Evolutionary conservation across 2,329 filamentous ascomycete species (phyloP).

Genomic region (Diaporthe ilicicola): DNA sequence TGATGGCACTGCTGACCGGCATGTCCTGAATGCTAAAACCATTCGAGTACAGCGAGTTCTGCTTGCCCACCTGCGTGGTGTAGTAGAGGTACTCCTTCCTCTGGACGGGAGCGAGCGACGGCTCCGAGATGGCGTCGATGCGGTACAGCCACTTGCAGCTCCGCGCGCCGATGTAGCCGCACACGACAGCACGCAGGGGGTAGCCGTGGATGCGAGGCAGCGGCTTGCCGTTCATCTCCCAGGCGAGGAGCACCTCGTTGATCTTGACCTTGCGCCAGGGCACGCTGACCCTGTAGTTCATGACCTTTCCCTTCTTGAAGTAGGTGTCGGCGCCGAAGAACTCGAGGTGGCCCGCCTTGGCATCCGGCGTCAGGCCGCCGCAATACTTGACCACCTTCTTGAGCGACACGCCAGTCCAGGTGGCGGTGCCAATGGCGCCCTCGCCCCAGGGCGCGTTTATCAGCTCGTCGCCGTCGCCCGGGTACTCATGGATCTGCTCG

Average conservation of each 20-base stretch:
- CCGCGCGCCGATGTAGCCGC: conserved; percentile 74
- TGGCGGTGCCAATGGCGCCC: conserved; percentile 73
- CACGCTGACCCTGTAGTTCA: conserved; percentile 74
- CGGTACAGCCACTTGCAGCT: conserved; percentile 71
- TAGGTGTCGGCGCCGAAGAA: conserved; percentile 77
- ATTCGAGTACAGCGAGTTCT: conserved; percentile 66
- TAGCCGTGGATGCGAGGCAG: conserved; percentile 73
- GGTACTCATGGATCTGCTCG: conserved; percentile 72
- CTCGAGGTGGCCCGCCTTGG: conserved; percentile 68
- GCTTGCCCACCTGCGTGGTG: conserved; percentile 72
- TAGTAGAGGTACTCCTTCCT: conserved; percentile 75
- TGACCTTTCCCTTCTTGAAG: conserved; percentile 71
- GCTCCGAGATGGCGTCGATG: conserved; percentile 66
- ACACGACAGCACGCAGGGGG: conserved; percentile 68
- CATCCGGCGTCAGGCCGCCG: conserved; percentile 59
- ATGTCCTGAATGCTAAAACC: conserved; percentile 77
- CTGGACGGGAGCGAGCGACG: conserved; percentile 68
- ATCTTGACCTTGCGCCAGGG: conserved; percentile 73
- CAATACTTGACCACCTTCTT: conserved; percentile 77
- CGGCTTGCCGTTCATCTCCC: conserved; percentile 75
- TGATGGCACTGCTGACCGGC: conserved; percentile 74
- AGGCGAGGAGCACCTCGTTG: conserved; percentile 73
- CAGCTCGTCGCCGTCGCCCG: conserved; percentile 72
- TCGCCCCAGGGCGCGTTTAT: conserved; percentile 67
- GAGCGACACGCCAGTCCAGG: conserved; percentile 69